Evolutionary conservation across 140 eudicot species (phyloP).

Genomic region (Oenanthe javanica): DNA sequence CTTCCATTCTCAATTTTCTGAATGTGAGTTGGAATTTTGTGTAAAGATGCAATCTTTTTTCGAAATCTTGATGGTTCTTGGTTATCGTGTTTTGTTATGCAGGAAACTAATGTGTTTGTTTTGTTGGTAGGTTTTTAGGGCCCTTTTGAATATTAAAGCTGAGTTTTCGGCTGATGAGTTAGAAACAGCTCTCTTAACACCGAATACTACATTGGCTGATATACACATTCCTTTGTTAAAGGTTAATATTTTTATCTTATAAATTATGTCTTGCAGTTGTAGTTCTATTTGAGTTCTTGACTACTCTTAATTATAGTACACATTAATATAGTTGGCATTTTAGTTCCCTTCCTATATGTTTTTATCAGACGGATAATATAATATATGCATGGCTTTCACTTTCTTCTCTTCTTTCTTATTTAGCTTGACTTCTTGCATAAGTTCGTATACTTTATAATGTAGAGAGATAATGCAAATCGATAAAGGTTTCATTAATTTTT

Average conservation of each 20-base stretch:
- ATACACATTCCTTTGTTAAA: constrained; percentile 84
- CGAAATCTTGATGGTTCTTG: constrained; percentile 6
- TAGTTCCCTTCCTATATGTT: neutral
- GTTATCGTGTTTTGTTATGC: neutral
- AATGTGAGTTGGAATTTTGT: constrained; percentile 43
- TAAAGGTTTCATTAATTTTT: neutral
- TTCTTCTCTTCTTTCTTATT: neutral
- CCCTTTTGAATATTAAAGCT: constrained; percentile 69
- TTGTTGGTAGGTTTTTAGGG: constrained; percentile 75
- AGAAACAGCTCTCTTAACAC: constrained; percentile 80
- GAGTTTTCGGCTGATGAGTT: constrained; percentile 93
- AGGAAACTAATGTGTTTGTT: constrained; percentile 23
- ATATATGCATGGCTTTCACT: neutral
- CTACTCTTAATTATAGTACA: neutral
- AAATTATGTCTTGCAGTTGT: neutral
- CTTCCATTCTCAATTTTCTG: constrained; percentile 73
- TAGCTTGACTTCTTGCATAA: neutral
- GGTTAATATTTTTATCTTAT: constrained; percentile 40
- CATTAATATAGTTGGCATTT: neutral
- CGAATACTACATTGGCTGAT: constrained; percentile 74
- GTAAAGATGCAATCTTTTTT: constrained; percentile 9
- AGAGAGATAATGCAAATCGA: neutral
- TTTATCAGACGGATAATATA: neutral
- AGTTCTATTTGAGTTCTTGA: neutral
- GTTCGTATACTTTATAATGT: neutral